These are phyloP conservation scores for Monilinia aucupariae DNA, from an alignment of 2,329 filamentous ascomycete genomes.

Conservation along the genomic window DNA sequence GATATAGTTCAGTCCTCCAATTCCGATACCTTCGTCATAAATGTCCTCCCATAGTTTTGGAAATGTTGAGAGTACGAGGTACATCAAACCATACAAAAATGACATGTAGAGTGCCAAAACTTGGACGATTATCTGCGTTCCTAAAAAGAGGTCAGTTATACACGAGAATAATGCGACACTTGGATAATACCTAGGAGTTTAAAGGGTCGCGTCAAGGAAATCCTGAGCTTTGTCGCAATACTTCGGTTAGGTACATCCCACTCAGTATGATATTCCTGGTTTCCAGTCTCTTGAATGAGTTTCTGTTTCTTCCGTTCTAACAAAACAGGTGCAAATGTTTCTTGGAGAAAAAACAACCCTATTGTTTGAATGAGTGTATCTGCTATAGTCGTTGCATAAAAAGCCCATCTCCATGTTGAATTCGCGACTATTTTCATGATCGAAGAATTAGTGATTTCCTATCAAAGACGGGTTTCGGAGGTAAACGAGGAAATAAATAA, in stretches of 20 bases:
- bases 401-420: constrained; percentile 49
- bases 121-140: constrained; percentile 49
- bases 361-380: constrained; percentile 40
- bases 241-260: constrained; percentile 42
- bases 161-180: too few relatives aligned
- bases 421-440: constrained; percentile 37
- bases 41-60: constrained; percentile 49
- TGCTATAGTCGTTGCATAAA: constrained; percentile 45
- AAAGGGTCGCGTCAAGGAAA: constrained; percentile 43
- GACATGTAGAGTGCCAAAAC: constrained; percentile 48
- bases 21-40: constrained; percentile 52
- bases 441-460: background rate
- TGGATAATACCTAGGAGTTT: constrained; percentile 40
- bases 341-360: constrained; percentile 41
- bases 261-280: constrained; percentile 43
- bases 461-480: background rate
- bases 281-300: constrained; percentile 48
- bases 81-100: constrained; percentile 49
- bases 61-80: constrained; percentile 55
- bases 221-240: constrained; percentile 36
- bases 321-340: constrained; percentile 47
- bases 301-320: constrained; percentile 40
- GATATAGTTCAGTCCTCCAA: constrained; percentile 53
- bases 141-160: background rate
- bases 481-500: background rate